These are phyloP conservation scores for Cryptococcus jaspeensis DNA, from an alignment of 1,284 basidiomycete species.

Conservation along the genomic window DNA sequence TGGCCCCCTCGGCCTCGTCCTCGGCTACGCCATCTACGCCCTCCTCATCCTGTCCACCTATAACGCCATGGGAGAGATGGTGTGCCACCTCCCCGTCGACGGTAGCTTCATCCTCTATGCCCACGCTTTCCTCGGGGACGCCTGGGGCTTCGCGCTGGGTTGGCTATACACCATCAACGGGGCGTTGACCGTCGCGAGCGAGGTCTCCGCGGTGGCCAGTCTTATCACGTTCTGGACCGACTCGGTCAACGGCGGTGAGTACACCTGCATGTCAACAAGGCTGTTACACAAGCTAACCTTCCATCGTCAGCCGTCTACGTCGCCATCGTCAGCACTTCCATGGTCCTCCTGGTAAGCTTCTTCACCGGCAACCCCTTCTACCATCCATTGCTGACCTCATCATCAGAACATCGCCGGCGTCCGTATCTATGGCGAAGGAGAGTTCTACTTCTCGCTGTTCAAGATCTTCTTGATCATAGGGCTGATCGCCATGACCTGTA, in stretches of 20 bases:
- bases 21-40: slow-evolving; percentile 24
- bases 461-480: slow-evolving; percentile 15
- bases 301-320: not conserved
- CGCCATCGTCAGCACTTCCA: not conserved
- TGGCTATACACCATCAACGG: slow-evolving; percentile 17
- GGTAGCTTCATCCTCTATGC: slow-evolving; percentile 18
- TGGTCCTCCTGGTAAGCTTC: not conserved
- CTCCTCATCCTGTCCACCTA: slow-evolving; percentile 12
- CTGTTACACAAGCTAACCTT: not conserved
- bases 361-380: not conserved
- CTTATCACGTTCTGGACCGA: slow-evolving; percentile 15
- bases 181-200: slow-evolving; percentile 11
- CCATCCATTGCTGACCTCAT: too few relatives aligned
- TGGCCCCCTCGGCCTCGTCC: slow-evolving; percentile 52
- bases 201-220: slow-evolving; percentile 7
- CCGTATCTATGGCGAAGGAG: slow-evolving; percentile 14
- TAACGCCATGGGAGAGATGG: slow-evolving; percentile 26
- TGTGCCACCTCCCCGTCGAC: slow-evolving; percentile 17
- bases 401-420: slow-evolving; percentile 15
- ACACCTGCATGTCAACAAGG: not conserved
- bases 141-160: slow-evolving; percentile 13
- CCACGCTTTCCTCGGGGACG: slow-evolving; percentile 13
- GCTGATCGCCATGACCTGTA: not conserved
- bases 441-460: slow-evolving; percentile 21
- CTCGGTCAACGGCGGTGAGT: slow-evolving; percentile 10